These are phyloP conservation scores for Elsinoe arachidis DNA, from an alignment of 2,329 filamentous ascomycete species.

Conservation along the genomic window DNA sequence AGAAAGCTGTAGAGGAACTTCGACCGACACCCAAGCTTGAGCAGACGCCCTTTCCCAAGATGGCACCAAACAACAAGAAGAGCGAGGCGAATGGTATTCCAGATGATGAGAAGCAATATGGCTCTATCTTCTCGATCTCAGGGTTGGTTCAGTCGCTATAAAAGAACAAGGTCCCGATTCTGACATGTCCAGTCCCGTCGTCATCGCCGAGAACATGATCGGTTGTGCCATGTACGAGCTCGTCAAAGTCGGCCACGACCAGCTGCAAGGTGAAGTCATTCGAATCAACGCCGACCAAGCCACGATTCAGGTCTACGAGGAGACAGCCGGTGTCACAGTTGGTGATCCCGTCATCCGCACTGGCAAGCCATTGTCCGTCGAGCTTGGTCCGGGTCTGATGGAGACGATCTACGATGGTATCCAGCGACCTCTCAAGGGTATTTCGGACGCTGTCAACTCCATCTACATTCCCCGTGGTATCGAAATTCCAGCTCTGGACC, in stretches of 20 bases:
- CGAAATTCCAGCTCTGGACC: slow-evolving; percentile 75
- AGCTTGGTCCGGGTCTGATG: slow-evolving; percentile 92
- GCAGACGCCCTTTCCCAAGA: slow-evolving; percentile 22
- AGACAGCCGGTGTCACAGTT: slow-evolving; percentile 96
- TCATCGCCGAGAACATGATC: slow-evolving; percentile 96
- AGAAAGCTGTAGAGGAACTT: slow-evolving; percentile 8
- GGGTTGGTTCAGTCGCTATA: slow-evolving; percentile 36
- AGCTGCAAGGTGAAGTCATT: slow-evolving; percentile 94
- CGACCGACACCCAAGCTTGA: not conserved
- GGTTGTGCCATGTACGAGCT: slow-evolving; percentile 99
- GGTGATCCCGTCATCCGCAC: slow-evolving; percentile 87
- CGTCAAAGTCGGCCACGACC: slow-evolving; percentile 85
- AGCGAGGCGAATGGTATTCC: slow-evolving; percentile 32
- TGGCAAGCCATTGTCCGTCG: slow-evolving; percentile 92
- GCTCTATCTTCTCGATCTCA: slow-evolving; percentile 63
- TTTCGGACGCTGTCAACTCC: slow-evolving; percentile 66
- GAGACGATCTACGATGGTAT: slow-evolving; percentile 99
- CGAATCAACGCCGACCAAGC: slow-evolving; percentile 92
- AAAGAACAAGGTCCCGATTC: slow-evolving; percentile 16
- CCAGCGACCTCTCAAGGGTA: slow-evolving; percentile 83
- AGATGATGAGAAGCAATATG: slow-evolving; percentile 49
- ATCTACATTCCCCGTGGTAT: slow-evolving; percentile 99
- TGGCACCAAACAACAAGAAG: slow-evolving; percentile 32
- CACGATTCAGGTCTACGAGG: slow-evolving; percentile 98
- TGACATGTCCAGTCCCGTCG: slow-evolving; percentile 58